These are phyloP conservation scores for Caloboletus firmus DNA, from an alignment of 1,284 basidiomycete genomes.

Conservation along the genomic window DNA sequence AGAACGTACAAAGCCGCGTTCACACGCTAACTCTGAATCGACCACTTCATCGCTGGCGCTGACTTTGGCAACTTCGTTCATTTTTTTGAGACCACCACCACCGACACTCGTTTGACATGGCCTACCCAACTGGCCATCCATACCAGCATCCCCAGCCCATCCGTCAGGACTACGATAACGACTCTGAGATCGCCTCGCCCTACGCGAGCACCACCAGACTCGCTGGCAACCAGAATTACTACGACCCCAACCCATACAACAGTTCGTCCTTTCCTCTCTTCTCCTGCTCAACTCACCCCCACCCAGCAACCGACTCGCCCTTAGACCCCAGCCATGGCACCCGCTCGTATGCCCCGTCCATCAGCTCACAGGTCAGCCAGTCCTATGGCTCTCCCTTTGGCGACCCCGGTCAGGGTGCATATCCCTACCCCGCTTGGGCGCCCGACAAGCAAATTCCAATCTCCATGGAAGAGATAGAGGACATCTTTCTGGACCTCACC, in stretches of 20 bases:
- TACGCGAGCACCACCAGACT: conserved; percentile 37
- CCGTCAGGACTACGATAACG: conserved; percentile 37
- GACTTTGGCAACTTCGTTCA: conserved; percentile 8
- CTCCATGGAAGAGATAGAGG: conserved; percentile 98
- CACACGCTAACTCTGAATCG: conserved; percentile 22
- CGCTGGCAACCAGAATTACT: conserved; percentile 28
- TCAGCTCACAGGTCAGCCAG: conserved; percentile 58
- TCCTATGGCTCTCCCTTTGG: conserved; percentile 56
- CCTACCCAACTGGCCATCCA: conserved; percentile 14
- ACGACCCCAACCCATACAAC: conserved; percentile 27
- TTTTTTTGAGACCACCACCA: conserved; percentile 14
- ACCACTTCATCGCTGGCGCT: conserved; percentile 26
- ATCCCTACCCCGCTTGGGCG: conserved; percentile 95
- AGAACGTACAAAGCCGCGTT: not conserved
- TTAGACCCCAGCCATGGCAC: conserved; percentile 47
- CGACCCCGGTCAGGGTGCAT: conserved; percentile 58
- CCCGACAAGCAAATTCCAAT: conserved; percentile 93
- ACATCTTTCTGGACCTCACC: conserved; percentile 96
- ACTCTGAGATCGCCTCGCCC: conserved; percentile 31
- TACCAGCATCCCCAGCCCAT: conserved; percentile 35
- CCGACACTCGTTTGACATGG: conserved; percentile 35
- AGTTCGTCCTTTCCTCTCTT: conserved; percentile 9
- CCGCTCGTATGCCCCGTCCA: conserved; percentile 51
- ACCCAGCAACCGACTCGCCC: conserved; percentile 37
- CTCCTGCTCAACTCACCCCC: conserved; percentile 23